A percentile compares a stretch with the other conserved stretches of the same genome.
These are phyloP conservation scores for Penicillium steckii DNA, from an alignment of 495 filamentous ascomycete genomes.

Conservation along the genomic window DNA sequence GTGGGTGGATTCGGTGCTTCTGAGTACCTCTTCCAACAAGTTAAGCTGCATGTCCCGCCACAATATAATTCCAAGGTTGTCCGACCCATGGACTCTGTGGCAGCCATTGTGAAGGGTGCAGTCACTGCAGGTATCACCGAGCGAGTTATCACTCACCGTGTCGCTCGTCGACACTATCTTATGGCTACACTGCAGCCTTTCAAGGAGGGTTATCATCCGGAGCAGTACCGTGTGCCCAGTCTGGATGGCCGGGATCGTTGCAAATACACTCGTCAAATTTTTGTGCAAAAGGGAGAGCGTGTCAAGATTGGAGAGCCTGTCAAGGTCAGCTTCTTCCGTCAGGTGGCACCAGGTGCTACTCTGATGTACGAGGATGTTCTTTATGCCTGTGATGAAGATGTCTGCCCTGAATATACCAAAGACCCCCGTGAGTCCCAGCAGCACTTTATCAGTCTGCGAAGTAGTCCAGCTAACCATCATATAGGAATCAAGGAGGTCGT, in stretches of 20 bases:
- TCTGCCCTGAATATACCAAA: conserved; percentile 98
- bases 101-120: conserved; percentile 77
- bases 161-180: conserved; percentile 97
- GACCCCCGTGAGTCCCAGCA: conserved; percentile 79
- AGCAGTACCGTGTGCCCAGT: conserved; percentile 94
- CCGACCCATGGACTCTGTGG: conserved; percentile 81
- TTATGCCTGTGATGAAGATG: conserved; percentile 97
- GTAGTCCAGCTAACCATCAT: background rate
- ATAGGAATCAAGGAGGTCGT: conserved; percentile 99
- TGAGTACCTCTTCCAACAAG: conserved; percentile 82
- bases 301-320: conserved; percentile 99
- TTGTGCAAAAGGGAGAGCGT: conserved; percentile 97
- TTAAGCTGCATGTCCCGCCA: conserved; percentile 74
- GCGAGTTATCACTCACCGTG: conserved; percentile 91
- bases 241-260: conserved; percentile 96
- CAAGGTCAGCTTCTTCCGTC: conserved; percentile 98
- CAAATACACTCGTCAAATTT: conserved; percentile 98
- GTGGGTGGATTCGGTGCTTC: conserved; percentile 80
- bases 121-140: conserved; percentile 94
- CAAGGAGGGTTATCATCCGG: conserved; percentile 97
- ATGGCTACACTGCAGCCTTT: conserved; percentile 99
- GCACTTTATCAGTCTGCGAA: background rate
- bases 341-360: conserved; percentile 94
- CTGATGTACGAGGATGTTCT: conserved; percentile 99
- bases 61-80: conserved; percentile 79